Evolutionary conservation across 2,329 filamentous ascomycete species (phyloP).

Genomic region (Monilinia fructicola): DNA sequence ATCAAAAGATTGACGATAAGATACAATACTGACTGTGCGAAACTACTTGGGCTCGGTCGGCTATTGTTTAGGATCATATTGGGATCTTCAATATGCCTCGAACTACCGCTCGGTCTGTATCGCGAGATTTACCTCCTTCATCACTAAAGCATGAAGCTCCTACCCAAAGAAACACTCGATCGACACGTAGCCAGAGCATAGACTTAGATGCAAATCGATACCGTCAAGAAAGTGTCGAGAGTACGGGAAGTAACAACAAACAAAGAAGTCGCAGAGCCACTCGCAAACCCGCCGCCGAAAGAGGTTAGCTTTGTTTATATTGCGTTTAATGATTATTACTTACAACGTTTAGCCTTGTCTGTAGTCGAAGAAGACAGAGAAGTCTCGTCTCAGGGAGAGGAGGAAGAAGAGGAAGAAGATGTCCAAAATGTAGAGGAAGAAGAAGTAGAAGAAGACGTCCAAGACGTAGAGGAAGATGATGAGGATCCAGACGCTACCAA

Average conservation of each 20-base stretch:
- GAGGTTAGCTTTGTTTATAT: conserved; percentile 25
- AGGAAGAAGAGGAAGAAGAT: conserved; percentile 9
- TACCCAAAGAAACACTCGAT: conserved; percentile 31
- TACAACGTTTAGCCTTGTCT: conserved; percentile 34
- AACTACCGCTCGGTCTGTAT: background rate
- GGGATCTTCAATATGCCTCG: conserved; percentile 13
- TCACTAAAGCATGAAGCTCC: conserved; percentile 34
- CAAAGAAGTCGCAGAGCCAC: background rate
- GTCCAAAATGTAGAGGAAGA: conserved; percentile 22
- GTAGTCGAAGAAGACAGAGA: conserved; percentile 35
- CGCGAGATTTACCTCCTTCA: conserved; percentile 35
- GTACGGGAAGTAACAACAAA: conserved; percentile 30
- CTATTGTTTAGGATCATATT: background rate
- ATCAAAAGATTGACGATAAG: conserved; percentile 1
- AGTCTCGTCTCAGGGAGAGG: background rate
- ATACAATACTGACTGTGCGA: background rate
- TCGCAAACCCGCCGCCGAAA: conserved; percentile 22
- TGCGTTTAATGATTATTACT: conserved; percentile 16
- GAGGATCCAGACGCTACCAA: conserved; percentile 17
- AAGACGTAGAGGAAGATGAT: conserved; percentile 24
- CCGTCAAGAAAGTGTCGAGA: conserved; percentile 34
- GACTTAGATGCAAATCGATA: conserved; percentile 36
- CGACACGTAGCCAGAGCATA: conserved; percentile 44
- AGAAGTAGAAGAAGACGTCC: conserved; percentile 18
- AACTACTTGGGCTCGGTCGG: background rate